Percentiles rank a stretch among this genome's conserved stretches.
These are phyloP conservation scores for Eleusine coracana DNA, from an alignment of 176 grass and related monocot species.

Conservation along the genomic window DNA sequence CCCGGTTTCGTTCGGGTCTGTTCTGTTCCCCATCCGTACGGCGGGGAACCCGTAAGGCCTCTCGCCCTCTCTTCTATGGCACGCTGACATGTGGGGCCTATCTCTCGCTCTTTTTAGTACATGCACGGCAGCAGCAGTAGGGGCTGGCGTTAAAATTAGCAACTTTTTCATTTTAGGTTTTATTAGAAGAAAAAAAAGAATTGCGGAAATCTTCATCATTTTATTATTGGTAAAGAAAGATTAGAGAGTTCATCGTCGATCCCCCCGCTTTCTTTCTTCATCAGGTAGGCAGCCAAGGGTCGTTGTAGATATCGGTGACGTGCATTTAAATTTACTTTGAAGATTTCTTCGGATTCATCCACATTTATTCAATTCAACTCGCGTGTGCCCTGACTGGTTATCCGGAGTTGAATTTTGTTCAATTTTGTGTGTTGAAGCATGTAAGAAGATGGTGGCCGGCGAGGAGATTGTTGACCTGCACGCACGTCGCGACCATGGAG, in stretches of 20 bases:
- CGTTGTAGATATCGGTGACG: no score
- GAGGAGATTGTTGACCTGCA: slow-evolving; percentile 18
- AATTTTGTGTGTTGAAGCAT: slow-evolving; percentile 19
- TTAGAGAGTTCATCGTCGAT: not conserved
- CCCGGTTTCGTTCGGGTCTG: not conserved
- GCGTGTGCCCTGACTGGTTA: not conserved
- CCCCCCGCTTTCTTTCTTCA: not conserved
- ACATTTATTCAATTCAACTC: not conserved
- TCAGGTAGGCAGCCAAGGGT: not conserved
- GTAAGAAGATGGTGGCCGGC: slow-evolving; percentile 24
- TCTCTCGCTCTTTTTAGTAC: not conserved
- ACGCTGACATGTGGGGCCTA: not conserved
- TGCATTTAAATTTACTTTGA: not conserved
- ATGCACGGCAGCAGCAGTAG: not conserved
- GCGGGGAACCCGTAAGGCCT: slow-evolving; percentile 3
- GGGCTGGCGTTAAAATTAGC: slow-evolving; percentile 34
- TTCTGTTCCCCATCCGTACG: not conserved
- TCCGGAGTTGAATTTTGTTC: not conserved
- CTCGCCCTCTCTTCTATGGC: not conserved
- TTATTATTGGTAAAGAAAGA: not conserved
- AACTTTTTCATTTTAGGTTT: not conserved
- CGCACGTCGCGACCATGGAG: slow-evolving; percentile 43
- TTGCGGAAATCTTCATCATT: no score
- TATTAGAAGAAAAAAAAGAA: not conserved
- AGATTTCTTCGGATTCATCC: not conserved